phyloP scores from a whole-genome alignment of 257 asterid genomes.

The Scutellaria galericulata region DNA sequence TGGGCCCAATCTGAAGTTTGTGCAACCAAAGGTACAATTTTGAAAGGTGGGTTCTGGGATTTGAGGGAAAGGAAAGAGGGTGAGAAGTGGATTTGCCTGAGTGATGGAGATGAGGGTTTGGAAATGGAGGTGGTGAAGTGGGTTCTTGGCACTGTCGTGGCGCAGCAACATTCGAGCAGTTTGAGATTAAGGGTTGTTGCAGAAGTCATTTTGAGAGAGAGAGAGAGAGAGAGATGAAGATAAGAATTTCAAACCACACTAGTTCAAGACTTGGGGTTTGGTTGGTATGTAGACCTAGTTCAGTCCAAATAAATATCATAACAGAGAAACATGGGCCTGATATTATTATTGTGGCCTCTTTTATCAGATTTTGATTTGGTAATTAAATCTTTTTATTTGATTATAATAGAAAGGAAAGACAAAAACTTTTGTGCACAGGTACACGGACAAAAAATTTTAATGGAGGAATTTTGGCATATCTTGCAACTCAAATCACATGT shows the following conservation, averaged over 20 bases:
- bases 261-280: neutral
- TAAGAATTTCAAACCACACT: conserved; percentile 37
- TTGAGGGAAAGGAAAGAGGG: conserved; percentile 40
- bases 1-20: conserved; percentile 54
- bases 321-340: too few relatives aligned
- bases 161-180: conserved; percentile 43
- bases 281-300: conserved; percentile 5
- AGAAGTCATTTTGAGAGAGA: conserved; percentile 37
- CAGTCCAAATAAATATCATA: neutral
- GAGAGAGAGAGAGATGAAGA: conserved; percentile 31
- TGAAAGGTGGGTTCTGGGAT: conserved; percentile 37
- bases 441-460: too few relatives aligned
- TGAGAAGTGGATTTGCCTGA: conserved; percentile 34
- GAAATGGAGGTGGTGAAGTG: conserved; percentile 35
- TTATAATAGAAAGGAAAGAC: too few relatives aligned
- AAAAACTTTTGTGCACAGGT: too few relatives aligned
- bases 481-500: too few relatives aligned
- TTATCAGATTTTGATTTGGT: too few relatives aligned
- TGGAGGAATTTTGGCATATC: too few relatives aligned
- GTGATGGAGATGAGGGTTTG: conserved; percentile 29
- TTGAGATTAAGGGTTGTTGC: conserved; percentile 44
- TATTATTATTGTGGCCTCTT: too few relatives aligned
- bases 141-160: conserved; percentile 37
- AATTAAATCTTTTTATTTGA: too few relatives aligned
- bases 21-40: conserved; percentile 41